These are phyloP conservation scores for Didymella sp. DNA, from an alignment of 2,329 filamentous ascomycete genomes.

Conservation along the genomic window DNA sequence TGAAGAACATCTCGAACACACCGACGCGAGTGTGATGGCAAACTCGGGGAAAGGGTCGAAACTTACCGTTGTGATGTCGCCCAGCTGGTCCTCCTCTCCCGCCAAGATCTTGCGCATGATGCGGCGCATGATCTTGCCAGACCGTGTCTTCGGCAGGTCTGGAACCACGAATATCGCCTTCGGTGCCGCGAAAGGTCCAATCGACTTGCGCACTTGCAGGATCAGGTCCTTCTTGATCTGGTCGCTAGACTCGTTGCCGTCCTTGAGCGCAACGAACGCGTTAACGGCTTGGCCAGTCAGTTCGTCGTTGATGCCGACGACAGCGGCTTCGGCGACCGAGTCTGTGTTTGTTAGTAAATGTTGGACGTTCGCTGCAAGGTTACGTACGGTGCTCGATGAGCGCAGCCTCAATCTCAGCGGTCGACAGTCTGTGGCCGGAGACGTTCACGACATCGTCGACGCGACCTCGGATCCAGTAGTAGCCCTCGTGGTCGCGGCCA, in stretches of 20 bases:
- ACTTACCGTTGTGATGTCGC: slow-evolving; percentile 88
- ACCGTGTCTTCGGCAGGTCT: slow-evolving; percentile 95
- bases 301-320: slow-evolving; percentile 92
- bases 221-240: slow-evolving; percentile 91
- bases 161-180: slow-evolving; percentile 91
- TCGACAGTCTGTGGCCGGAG: slow-evolving; percentile 92
- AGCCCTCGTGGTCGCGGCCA: slow-evolving; percentile 94
- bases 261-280: slow-evolving; percentile 93
- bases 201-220: slow-evolving; percentile 94
- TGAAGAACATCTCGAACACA: slow-evolving; percentile 5
- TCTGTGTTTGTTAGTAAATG: slow-evolving; percentile 49
- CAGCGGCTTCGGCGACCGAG: slow-evolving; percentile 89
- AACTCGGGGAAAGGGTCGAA: slow-evolving; percentile 7
- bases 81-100: slow-evolving; percentile 95
- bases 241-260: slow-evolving; percentile 76
- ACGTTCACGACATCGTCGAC: slow-evolving; percentile 99
- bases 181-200: slow-evolving; percentile 94
- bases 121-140: slow-evolving; percentile 98
- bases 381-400: slow-evolving; percentile 81
- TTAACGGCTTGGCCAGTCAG: slow-evolving; percentile 97
- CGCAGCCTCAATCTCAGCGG: slow-evolving; percentile 96
- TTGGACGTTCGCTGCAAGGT: too few species aligned
- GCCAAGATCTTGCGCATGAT: slow-evolving; percentile 97
- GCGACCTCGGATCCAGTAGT: slow-evolving; percentile 99
- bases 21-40: slow-evolving; percentile 5